Evolutionary conservation across 2,329 filamentous ascomycete genomes (phyloP), one percentile per base, ranked within the genome.

Genomic region (Botrytis deweyae): DNA sequence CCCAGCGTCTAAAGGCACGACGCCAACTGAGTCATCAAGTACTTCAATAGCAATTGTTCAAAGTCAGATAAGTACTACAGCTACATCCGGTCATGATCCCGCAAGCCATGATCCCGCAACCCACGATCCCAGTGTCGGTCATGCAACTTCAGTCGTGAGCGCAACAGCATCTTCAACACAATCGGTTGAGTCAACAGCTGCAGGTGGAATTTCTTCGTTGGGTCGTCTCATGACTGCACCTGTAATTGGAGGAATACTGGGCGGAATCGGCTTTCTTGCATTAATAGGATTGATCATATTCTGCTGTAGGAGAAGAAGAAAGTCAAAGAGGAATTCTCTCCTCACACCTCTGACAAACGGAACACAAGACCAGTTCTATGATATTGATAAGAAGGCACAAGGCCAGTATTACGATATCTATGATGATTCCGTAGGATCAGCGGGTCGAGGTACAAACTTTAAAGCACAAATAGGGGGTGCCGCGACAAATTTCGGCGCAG

Each of bases 231-330:
- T 75, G 61, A 64, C 76, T 20, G 78, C 59, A 20, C 78, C 79
- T 33, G 74, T 81, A 44, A 74, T 81, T 29, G 80, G 79, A 64
- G 78, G 80, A 40, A 77, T 81, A 66, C 14, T 81, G 20, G 80
- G 80, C 9, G 75, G 77, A 22, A 64, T 80, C 49, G 79, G 74
- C 29, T 73, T 80, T 38, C 65, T 81, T 49, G 80, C 76, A 42
- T 46, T 78, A 38, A 65, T 81, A 25, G 78, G 71, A 33, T 74
- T 80, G 18, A 38, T 81, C 55, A 75, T 80, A 40, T 80, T 77
- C 74, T 78, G 77, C 66, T 73, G 65, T 40, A 75, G 77, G n/a
- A 77, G 76, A 52, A 77, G 75, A 70, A 76, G 76, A 59, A 77
- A 74, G 72, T 76, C 70, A 69, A 72, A 66, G 62, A 76, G 75